Evolutionary conservation across 2,329 filamentous ascomycete species (phyloP), one percentile per base, ranked within the genome.

Genomic region (Exophiala xenobiotica): DNA sequence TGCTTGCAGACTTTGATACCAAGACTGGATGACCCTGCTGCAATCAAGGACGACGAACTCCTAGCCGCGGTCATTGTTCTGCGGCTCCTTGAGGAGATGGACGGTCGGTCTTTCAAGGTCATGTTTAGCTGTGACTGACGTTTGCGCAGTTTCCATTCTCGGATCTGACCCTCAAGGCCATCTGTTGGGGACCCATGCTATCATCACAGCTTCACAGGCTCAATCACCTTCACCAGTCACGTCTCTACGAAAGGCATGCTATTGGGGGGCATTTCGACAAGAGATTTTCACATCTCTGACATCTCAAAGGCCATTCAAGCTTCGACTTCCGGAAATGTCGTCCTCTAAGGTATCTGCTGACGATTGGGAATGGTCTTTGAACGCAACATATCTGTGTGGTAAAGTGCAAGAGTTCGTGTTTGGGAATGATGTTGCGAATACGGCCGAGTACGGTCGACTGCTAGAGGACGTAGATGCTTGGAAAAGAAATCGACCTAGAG

Each of bases 31-130:
- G 48, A 51, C 19, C 35, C 14, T 8, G 23, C 27, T 6, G 48
- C 48, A 6, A 39, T 39, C 16, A 22, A 19, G 18, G 55, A 61
- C 39, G 59, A 61, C 40, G 53, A 53, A 45, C 51, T 63, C 24
- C 55, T 63, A 20, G 61, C 58, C 41, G 49, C 61, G 20, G 61
- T 61, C 45, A 60, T 63, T 26, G 62, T 63, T 48, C 51, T 63
- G 26, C 53, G 61, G 24, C 58, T 63, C 11, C 59, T 59, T 44
- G 61, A 63, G 46, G 59, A 63, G 46, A 43, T 63, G 27, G 57
- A 61, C 43, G 61, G 61, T 57, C 49, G 51, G 59, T 47, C 11
- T 6, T 6, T 16, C 23, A 19, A 29, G 33, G 14, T 8, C n/a
- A 20, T 16, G n/a, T 29, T 6, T 6, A 29, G 26, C 26, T 12